A percentile compares a stretch with the other conserved stretches of the same genome.
These are phyloP conservation scores for Pythium angustatum DNA, from an alignment of 352 stramenopile species.

Conservation along the genomic window DNA sequence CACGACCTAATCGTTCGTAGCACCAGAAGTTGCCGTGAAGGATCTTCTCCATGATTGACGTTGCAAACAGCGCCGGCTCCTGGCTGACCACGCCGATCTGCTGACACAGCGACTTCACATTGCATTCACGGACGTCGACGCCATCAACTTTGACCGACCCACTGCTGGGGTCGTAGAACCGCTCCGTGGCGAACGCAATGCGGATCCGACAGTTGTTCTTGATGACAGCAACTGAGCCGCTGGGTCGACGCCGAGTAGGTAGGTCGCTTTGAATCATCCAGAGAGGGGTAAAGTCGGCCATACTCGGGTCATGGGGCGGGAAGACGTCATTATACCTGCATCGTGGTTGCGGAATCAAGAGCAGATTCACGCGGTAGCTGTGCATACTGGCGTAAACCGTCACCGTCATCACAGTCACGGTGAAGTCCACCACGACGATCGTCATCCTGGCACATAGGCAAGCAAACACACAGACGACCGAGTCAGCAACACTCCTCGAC, in stretches of 20 bases:
- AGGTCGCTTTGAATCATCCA: no score
- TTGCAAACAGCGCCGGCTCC: constrained; percentile 40
- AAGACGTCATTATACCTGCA: no score
- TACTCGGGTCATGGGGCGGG: no score
- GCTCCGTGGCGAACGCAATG: no score
- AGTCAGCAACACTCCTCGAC: no score
- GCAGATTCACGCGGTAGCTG: constrained; percentile 60
- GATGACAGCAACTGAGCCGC: no score
- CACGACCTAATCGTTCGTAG: constrained; percentile 10
- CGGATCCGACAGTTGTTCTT: no score
- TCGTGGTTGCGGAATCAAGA: constrained; percentile 69
- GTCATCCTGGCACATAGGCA: constrained; percentile 40
- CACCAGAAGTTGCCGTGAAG: constrained; percentile 1
- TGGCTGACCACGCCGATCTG: constrained; percentile 91
- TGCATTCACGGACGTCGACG: constrained; percentile 53
- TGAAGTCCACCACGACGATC: constrained; percentile 48
- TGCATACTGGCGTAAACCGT: constrained; percentile 69
- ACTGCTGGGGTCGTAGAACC: constrained; percentile 86
- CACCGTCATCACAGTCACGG: constrained; percentile 47
- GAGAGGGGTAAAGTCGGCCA: no score
- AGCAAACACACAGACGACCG: background rate
- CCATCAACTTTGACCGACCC: constrained; percentile 30
- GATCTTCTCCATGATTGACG: constrained; percentile 29
- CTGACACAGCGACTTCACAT: constrained; percentile 70
- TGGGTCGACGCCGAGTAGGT: no score